Base-by-base conservation (phyloP, 495 filamentous ascomycete genomes). In the Hypoxylon lienhwacheense region DNA sequence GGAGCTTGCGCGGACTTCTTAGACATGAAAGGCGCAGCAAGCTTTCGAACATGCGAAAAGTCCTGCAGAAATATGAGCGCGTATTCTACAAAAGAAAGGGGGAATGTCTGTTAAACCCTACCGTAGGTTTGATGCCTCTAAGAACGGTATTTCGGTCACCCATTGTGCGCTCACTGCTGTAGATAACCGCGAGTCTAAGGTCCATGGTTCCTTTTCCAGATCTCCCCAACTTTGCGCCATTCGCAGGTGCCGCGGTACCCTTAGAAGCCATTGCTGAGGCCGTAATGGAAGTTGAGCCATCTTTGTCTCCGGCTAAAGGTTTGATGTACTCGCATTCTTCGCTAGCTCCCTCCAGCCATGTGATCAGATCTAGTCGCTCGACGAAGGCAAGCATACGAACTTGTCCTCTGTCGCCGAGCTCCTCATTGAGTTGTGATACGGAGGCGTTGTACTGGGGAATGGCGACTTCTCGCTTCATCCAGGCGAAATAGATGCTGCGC, bases 311-410 rank as follows among this genome's bases (percentile, higher is more conserved):
- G 25, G 85, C 85, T 41, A 96, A 71, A 12, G 88, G 85, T 67
- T 87, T 90, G 73, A 99, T 97, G 66, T 88, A 90, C 66, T 97
- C 95, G 65, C 83, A 88, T 36, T 91, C 90, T 62, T 96, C 89
- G 25, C 85, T 85, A 10, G 87, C 86, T 16, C 91, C 90, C 64
- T 95, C 90, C 12, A 99, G 75, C 88, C 89, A 97, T 4, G 88
- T 88, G 53, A 95, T 87, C 29, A 97, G 77, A 63, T 97, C 92
- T 31, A 96, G 73, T 35, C 87, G 84, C 75, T 96, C 91, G 47
- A 93, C 85, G 70, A 96, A 97, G 41, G 88, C 81, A 41, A 97
- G 77, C 65, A 88, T 91, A 66, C 89, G 87, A 14, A 97, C 88
- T 19, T 72, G 76, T 15, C 75, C 78, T 42, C 79, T 77, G 45